Evolutionary conservation across 331 rosid genomes (phyloP).

Genomic region (Stylosanthes scabra): DNA sequence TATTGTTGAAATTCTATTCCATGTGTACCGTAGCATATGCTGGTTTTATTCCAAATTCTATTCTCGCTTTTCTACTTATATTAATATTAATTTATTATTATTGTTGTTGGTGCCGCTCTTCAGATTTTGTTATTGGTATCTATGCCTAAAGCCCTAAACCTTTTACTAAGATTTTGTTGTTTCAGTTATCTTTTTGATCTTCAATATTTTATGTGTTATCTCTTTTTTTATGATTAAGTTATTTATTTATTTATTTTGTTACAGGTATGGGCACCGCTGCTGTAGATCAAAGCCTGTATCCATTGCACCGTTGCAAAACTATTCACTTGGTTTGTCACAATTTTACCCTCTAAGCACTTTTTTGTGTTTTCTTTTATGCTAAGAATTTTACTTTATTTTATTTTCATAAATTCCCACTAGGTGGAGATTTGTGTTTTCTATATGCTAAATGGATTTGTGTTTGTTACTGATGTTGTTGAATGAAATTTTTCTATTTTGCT

Average conservation of each 20-base stretch:
- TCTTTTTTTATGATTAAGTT: no score
- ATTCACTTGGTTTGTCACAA: slow-evolving; percentile 69
- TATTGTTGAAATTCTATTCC: no score
- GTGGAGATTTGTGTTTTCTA: no score
- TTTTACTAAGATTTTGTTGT: no score
- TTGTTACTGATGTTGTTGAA: slow-evolving; percentile 1
- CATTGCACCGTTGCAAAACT: slow-evolving; percentile 70
- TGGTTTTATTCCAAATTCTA: background rate
- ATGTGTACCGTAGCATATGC: background rate
- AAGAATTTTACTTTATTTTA: background rate
- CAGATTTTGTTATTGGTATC: no score
- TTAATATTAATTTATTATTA: no score
- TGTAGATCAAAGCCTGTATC: slow-evolving; percentile 59
- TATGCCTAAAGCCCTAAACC: no score
- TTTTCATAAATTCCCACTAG: background rate
- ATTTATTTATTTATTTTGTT: background rate
- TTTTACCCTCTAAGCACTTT: slow-evolving; percentile 25
- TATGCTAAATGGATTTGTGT: background rate
- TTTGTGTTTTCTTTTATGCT: slow-evolving; percentile 3
- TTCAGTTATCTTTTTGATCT: no score
- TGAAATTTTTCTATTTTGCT: background rate
- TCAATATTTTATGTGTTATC: no score
- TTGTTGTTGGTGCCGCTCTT: no score
- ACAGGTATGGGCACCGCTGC: slow-evolving; percentile 68
- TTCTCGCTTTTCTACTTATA: slow-evolving; percentile 12